A percentile compares a stretch with the other conserved stretches of the same genome.
Evolutionary conservation across 176 grass and related monocot genomes (phyloP).

Genomic region (Triticum dicoccoides): DNA sequence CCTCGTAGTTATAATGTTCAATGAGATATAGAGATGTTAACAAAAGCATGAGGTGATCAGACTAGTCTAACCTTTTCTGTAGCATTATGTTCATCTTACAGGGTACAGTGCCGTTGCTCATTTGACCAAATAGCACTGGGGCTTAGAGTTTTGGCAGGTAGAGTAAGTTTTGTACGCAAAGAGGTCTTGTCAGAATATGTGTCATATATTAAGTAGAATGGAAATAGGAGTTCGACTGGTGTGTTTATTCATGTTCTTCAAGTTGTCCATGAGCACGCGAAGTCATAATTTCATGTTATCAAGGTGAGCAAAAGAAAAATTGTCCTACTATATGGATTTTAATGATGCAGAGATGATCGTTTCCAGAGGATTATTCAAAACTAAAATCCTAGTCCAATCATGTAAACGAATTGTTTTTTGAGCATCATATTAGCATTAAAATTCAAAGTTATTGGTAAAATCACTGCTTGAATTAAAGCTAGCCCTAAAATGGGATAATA

Average conservation of each 20-base stretch:
- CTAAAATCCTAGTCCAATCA: neutral
- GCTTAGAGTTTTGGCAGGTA: neutral
- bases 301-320: neutral
- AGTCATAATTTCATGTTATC: neutral
- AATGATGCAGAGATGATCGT: neutral
- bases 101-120: neutral
- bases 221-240: neutral
- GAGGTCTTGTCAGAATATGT: neutral
- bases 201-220: neutral
- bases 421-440: neutral
- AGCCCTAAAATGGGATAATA: neutral
- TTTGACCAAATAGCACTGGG: neutral
- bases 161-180: neutral
- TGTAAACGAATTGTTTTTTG: too few relatives aligned
- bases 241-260: neutral
- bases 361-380: neutral
- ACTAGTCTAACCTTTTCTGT: slow-evolving; percentile 1
- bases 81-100: neutral
- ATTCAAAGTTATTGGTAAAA: neutral
- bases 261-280: neutral
- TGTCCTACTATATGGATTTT: neutral
- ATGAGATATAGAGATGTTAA: slow-evolving; percentile 52
- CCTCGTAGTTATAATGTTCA: too few relatives aligned
- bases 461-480: neutral
- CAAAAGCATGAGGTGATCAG: neutral